Base-by-base conservation (phyloP, 148 eudicot genomes). In the Chenopodium quinoa region DNA sequence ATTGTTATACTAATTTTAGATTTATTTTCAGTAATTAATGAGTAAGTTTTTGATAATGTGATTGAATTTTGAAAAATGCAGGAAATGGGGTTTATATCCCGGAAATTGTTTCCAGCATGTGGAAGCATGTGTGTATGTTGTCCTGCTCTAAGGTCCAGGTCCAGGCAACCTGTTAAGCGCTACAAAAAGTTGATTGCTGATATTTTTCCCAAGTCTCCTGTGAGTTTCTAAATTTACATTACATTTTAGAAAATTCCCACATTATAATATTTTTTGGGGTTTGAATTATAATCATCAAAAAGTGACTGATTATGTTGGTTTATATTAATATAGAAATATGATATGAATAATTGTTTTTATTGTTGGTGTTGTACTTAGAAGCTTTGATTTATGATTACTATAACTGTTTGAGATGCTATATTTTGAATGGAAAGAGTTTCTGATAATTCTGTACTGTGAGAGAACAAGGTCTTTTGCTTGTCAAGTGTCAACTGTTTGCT, bases 61-160 rank as follows among this genome's bases (percentile, higher is more conserved):
- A 73, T 32, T 78, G 62, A 62, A 80, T 71, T 54, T 37, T 44
- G 74, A n/a, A 32, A 70, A 56, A 67, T 77, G 78, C 76, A 88
- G 93, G 92, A 85, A 83, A 91, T 93, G 97, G 98, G 99, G 73
- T 80, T 91, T 82, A 88, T 96, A 82, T 96, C 99, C 25, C 87
- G 94, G 86, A 96, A 94, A 83, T 73, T 96, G 77, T 92, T 94
- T 85, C 98, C 98, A 77, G 98, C 95, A 86, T 96, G 97, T 86
- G 98, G 88, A 74, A 91, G 87, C 58, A 90, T 96, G 95, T 96
- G 99, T 76, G 85, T 96, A 12, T 96, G 98, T 84, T 96, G 99
- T 87, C 99, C 99, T 82, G 95, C 99, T 83, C 73, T 96, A 85
- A 88, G 95, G 84, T 88, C 99, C 14, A 90, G 98, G 73, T 96